These are phyloP conservation scores for Microdochium bolleyi DNA, from an alignment of 2,329 filamentous ascomycete species.

Conservation along the genomic window DNA sequence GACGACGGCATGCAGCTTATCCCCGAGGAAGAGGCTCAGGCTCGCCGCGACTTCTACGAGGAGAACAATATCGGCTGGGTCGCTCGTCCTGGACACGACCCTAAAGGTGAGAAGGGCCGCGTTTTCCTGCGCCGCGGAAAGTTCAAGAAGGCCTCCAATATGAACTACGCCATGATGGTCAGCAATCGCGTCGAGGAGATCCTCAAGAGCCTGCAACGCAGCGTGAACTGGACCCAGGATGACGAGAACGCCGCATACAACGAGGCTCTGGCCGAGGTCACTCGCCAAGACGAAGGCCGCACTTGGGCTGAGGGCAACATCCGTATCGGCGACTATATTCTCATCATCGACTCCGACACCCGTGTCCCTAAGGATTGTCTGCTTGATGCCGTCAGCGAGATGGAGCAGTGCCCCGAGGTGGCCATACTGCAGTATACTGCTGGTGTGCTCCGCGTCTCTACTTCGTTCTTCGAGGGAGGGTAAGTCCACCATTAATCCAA, in stretches of 20 bases:
- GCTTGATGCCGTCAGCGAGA: conserved; percentile 71
- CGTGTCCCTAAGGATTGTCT: conserved; percentile 71
- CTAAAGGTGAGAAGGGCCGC: conserved; percentile 39
- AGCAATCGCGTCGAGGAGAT: conserved; percentile 65
- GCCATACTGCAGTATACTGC: conserved; percentile 73
- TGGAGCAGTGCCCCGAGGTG: conserved; percentile 72
- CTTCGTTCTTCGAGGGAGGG: conserved; percentile 60
- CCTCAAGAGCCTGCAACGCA: conserved; percentile 47
- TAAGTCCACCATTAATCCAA: conserved; percentile 9
- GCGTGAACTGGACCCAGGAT: conserved; percentile 56
- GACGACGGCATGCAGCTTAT: conserved; percentile 62
- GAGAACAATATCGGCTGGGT: conserved; percentile 52
- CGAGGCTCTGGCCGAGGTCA: conserved; percentile 53
- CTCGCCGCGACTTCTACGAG: conserved; percentile 46
- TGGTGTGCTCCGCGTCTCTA: conserved; percentile 70
- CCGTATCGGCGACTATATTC: conserved; percentile 75
- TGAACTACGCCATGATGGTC: conserved; percentile 63
- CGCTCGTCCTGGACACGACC: conserved; percentile 41
- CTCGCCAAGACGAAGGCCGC: conserved; percentile 55
- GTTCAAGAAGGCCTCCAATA: conserved; percentile 66
- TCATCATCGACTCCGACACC: conserved; percentile 73
- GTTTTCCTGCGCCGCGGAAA: conserved; percentile 55
- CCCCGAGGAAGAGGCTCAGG: conserved; percentile 35
- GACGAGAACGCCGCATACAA: conserved; percentile 63
- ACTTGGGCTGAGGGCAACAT: conserved; percentile 83